phyloP scores from a whole-genome alignment of 208 protist species.

The Phytomonas francai region DNA sequence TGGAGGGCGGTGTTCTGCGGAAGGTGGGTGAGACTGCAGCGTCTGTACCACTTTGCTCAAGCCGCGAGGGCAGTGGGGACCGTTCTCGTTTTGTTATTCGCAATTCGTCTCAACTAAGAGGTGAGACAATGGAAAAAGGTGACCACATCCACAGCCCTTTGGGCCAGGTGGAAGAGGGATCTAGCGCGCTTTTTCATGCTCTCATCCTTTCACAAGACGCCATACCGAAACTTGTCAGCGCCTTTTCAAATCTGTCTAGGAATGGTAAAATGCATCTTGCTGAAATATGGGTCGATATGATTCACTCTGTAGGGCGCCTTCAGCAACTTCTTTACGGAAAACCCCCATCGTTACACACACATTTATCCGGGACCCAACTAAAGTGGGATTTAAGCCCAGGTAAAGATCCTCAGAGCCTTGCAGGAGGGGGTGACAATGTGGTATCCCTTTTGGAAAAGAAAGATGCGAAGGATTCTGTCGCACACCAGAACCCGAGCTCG shows the following conservation, averaged over 20 bases:
- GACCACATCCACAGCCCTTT: neutral
- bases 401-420: neutral
- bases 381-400: neutral
- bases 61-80: neutral
- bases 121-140: neutral
- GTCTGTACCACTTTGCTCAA: neutral
- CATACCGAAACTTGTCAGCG: neutral
- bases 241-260: neutral
- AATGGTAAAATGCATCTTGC: neutral
- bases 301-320: neutral
- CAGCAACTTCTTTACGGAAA: neutral
- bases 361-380: neutral
- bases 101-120: neutral
- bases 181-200: neutral
- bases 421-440: neutral
- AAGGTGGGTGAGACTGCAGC: neutral
- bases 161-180: neutral
- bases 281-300: neutral
- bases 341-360: neutral
- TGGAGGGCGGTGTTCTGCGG: neutral
- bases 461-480: neutral
- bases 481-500: neutral
- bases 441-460: neutral
- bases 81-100: neutral
- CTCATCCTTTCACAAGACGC: neutral